Base-by-base conservation (phyloP, 805 yeast genomes). In the Kazachstania bromeliacearum region DNA sequence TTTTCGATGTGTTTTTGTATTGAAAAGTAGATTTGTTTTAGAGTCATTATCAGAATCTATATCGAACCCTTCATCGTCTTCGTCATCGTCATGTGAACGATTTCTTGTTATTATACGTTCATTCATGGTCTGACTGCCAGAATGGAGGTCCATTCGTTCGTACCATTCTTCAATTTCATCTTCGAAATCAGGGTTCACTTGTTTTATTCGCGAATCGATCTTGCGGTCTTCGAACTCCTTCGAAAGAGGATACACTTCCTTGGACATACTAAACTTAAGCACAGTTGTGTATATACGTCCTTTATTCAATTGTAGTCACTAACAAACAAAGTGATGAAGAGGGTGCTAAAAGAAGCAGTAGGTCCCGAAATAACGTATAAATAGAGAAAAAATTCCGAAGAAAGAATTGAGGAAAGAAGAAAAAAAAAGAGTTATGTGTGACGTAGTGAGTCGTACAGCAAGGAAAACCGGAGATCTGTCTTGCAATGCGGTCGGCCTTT, bases 1-100 rank as follows among this genome's bases (percentile, higher is more conserved):
- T 20, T 67, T 66, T 31, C 89, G 58, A 21, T 63, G 64, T 2
- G 73, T 67, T 13, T 34, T 37, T 19, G 41, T 43, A 15, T 38
- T 38, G 13, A n/a, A 50, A 17, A 31, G 38, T 43, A 20, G 44
- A 26, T 20, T 54, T 41, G 46, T 41, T 18, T 33, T 35, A 5
- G 48, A 42, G 19, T 41, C 42, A 20, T 38, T 35, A 21, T 46
- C 48, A 12, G 8, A 8, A 30, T 20, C 26, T 23, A 32, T 14
- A 16, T 32, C 33, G 3, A 12, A 21, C 13, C 15, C 31, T 28
- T 28, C 31, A 3, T 28, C 33, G n/a, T 30, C 31, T 28, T 19
- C 33, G 16, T 31, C 30, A 16, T 28, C 30, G 8, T 21, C 17
- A 5, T 28, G 21, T 3, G 21, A 28, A 28, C n/a, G 30, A 9